Evolutionary conservation across 768 basidiomycete species (phyloP), one percentile per base, ranked within the genome.

Genomic region (Macrolepiota fuliginosa): DNA sequence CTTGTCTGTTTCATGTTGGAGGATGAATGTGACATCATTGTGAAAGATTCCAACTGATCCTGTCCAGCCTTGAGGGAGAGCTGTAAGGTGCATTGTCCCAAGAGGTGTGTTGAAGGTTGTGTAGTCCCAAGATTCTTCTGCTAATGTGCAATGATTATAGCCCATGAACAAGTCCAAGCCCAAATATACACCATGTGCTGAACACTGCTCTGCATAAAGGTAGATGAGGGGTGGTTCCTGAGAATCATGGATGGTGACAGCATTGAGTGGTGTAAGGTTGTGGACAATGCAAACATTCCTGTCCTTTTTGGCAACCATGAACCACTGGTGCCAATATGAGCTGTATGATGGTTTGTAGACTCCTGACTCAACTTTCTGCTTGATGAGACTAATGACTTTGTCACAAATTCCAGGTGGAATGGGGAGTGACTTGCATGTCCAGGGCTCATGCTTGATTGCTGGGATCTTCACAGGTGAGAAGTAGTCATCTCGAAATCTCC

Each of bases 91-190:
- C 0, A 77, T 58, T 0, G 71, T 63, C 1, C 78, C 76, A 5
- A 77, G 64, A 0, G 76, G 78, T 0, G 73, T 78, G 59, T 72
- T 68, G 61, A 81, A 82, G 0, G 75, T 73, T 0, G 79, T 81
- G 4, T 76, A 71, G 64, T 65, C 74, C 15, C 58, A 64, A 63
- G 45, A 71, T 46, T 58, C 7, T 46, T 65, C 25, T 63, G 69
- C 54, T 11, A 72, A 17, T 37, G 61, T 54, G 63, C 73, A 29
- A 4, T 70, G 71, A 56, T 83, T 73, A 57, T 75, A 80, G 1
- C 76, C 76, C 0, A 70, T 65, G 24, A 71, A 76, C 1, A 80
- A 53, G 47, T 80, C 73, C 13, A 78, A 65, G 24, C 47, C 55
- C 0, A 68, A 69, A n/a, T 69, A 72, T 25, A 70, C 67, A n/a